A percentile compares a stretch with the other conserved stretches of the same genome.
phyloP scores from a whole-genome alignment of 495 filamentous ascomycete species.

The Penicillium bovifimosum region DNA sequence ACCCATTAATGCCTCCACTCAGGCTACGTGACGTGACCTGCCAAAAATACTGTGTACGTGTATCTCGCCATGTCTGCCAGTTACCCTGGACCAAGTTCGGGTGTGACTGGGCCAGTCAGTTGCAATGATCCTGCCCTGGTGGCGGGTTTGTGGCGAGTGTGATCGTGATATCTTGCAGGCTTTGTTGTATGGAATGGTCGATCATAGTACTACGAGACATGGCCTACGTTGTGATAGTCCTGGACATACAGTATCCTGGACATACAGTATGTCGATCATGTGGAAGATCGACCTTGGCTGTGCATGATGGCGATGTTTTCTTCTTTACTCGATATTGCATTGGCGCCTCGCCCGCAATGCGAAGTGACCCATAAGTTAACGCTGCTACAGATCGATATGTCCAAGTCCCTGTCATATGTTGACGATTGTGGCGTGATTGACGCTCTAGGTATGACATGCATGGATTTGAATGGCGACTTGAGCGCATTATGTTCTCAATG shows the following conservation, averaged over 20 bases:
- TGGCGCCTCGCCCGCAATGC: too few species aligned
- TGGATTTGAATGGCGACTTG: conserved; percentile 10
- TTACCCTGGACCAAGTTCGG: conserved; percentile 18
- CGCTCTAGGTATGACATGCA: conserved; percentile 25
- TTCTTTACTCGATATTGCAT: neutral
- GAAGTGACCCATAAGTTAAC: neutral
- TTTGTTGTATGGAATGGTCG: too few species aligned
- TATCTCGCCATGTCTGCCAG: conserved; percentile 7
- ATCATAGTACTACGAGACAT: too few species aligned
- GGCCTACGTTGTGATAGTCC: neutral
- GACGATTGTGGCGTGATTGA: neutral
- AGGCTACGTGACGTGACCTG: neutral
- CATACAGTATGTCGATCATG: neutral
- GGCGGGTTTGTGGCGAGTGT: neutral
- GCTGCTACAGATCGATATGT: neutral
- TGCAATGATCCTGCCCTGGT: conserved; percentile 15
- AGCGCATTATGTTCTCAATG: neutral
- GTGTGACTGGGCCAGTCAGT: conserved; percentile 25
- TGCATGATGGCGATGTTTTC: conserved; percentile 7
- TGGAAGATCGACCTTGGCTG: conserved; percentile 1
- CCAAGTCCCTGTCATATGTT: neutral
- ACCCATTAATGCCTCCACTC: conserved; percentile 11
- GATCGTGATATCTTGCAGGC: too few species aligned
- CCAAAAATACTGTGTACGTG: neutral
- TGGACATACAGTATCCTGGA: too few species aligned